Base-by-base conservation (phyloP, 352 stramenopile genomes). In the Phytophthora lateralis region DNA sequence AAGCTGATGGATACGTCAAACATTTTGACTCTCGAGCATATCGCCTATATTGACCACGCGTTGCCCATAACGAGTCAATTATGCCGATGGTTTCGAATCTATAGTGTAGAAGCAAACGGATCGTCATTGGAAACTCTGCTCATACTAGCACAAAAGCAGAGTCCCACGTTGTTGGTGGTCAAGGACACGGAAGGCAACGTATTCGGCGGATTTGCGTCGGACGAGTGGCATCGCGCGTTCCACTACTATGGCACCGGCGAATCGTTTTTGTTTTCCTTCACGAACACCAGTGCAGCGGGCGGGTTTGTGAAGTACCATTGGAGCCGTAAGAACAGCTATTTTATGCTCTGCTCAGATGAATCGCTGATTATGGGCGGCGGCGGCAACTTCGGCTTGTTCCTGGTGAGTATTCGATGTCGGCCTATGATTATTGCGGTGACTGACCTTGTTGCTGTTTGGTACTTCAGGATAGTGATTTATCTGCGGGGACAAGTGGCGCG, bases 311-410 rank as follows among this genome's bases (percentile, higher is more conserved):
- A 91, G 53, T 96, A 93, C 46, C 63, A 86, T 38, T 97, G 89
- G 86, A 96, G 87, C 32, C 83, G 90, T 17, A 85, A 88, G 48
- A 97, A 97, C 73, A 91, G 80, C 60, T 97, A 97, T 63, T 97
- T 96, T 43, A 89, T 94, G 81, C 74, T 97, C 20, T 95, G 87
- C 67, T 96, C 87, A 15, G 88, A 97, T 11, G 87, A 96, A 52
- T 96, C 89, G 32, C 73, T 97, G 35, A 86, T 95, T 18, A 95
- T 97, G 83, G 91, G 91, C 35, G 91, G 91, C 15, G 91, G 91
- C 2, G 90, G 90, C 30, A 91, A 80, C 57, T 97, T 97, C 58
- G 91, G 88, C 1, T 77, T 97, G 52, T 96, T 92, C 55, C 63
- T 97, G 65, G 86, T 93, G 72, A 60, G 81, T 80, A 10, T 47